Evolutionary conservation across 1,284 basidiomycete genomes (phyloP).

Genomic region (Austropuccinia psidii): DNA sequence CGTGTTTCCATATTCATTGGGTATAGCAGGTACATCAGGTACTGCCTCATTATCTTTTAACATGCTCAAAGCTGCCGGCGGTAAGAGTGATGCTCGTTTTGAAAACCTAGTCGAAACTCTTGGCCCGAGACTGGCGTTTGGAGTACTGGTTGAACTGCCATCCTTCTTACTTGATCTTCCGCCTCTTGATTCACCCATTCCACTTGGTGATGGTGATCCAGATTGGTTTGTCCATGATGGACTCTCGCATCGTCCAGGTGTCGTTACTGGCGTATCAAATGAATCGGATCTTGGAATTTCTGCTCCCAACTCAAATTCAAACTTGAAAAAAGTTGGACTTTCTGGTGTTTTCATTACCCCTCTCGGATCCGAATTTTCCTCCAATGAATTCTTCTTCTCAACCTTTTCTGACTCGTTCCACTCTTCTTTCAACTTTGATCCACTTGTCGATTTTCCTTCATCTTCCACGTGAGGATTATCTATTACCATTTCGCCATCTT

Average conservation of each 20-base stretch:
- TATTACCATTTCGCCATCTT: no score
- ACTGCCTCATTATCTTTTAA: constrained; percentile 40
- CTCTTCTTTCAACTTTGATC: constrained; percentile 17
- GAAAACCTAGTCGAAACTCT: constrained; percentile 45
- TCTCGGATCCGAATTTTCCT: constrained; percentile 8
- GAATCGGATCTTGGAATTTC: constrained; percentile 40
- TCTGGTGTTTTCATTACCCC: constrained; percentile 26
- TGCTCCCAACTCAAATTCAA: constrained; percentile 39
- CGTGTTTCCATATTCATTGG: not conserved
- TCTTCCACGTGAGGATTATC: no score
- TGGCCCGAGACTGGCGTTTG: constrained; percentile 14
- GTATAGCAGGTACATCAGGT: not conserved
- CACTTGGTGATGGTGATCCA: not conserved
- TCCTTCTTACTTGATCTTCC: not conserved
- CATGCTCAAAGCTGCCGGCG: constrained; percentile 44
- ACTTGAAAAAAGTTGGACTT: constrained; percentile 39
- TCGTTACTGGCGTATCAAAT: constrained; percentile 39
- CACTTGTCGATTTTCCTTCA: not conserved
- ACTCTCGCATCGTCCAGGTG: not conserved
- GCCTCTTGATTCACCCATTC: not conserved
- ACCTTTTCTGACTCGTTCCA: constrained; percentile 38
- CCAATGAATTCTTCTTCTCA: no score
- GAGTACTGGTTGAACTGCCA: constrained; percentile 7
- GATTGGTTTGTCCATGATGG: not conserved
- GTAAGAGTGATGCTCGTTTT: constrained; percentile 44